Base-by-base conservation (phyloP, 768 basidiomycete genomes). In the Tulasnella calospora region DNA sequence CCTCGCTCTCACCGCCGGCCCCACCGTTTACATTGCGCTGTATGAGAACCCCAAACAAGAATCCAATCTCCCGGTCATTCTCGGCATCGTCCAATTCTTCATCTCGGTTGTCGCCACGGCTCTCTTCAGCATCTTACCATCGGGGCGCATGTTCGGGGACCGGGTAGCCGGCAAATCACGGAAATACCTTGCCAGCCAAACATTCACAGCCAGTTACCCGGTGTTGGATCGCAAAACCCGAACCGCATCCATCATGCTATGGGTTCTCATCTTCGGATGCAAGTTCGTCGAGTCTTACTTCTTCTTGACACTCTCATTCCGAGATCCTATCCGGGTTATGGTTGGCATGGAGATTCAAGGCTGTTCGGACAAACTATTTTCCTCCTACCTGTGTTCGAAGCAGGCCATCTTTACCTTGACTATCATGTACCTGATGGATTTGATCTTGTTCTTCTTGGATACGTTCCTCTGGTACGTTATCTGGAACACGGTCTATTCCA, bases 401-500 rank as follows among this genome's bases (percentile, higher is more conserved):
- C 98, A 99, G 81, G 94, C 96, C 1, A 94, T 94, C 4, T 98
- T 99, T 85, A 92, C 97, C 12, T 85, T 99, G 83, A 90, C 98
- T 77, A 93, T 98, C 87, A 99, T 98, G 97, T 99, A 96, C 83
- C 86, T 98, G 87, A 98, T 99, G 97, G 98, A 99, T 83, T 86
- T 99, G 71, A 90, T 92, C 74, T 89, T 99, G 69, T 99, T 94
- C 89, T 99, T 99, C 90, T 88, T 99, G 85, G 98, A 99, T 86
- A 99, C 98, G 9, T 99, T 98, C 92, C 86, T 99, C 40, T 99
- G 98, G 98, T 99, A 96, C 83, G 96, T 99, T 86, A 98, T 98
- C 83, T 98, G 97, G 97, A 98, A 98, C 85, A 96, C 95, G 13
- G 93, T 96, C 77, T 93, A 94, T 86, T 93, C 92, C 83, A 94